Evolutionary conservation across 2,329 filamentous ascomycete species (phyloP), one percentile per base, ranked within the genome.

Genomic region (Beauveria pseudobassiana): DNA sequence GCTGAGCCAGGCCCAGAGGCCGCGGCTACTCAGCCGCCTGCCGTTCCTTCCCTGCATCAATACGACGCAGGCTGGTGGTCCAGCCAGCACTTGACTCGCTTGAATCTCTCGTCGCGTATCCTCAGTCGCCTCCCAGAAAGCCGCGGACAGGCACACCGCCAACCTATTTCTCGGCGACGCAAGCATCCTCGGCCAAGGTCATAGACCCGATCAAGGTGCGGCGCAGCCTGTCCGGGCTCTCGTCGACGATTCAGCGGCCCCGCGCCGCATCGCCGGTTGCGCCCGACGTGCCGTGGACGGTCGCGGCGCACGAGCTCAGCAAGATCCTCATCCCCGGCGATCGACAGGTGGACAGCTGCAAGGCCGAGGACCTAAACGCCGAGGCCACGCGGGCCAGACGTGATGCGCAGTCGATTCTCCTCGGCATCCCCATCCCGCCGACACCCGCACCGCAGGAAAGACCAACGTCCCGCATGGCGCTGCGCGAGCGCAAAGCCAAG

Each of bases 121-220:
- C 79, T 3, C 74, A 80, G 5, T 73, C 77, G 8, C 78, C 80
- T 61, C 75, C 76, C 9, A 82, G 76, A 68, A 87, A 84, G 68
- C 73, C 80, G 16, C 84, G 85, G 30, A 77, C 76, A 63, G 78
- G 80, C 16, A 82, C 82, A 24, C 72, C 80, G 9, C 87, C 90
- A 1, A 93, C 90, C 1, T 97, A 93, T 74, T 91, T 86, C 2
- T 91, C 92, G 1, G 91, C 93, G 0, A 98, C 93, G 0, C 89
- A 93, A 64, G 90, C 93, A 0, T 98, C 91, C 48, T 86, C 87
- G 1, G 91, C 91, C 26, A 96, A 91, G 73, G 87, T 91, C 12
- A 81, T 89, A 1, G 83, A 89, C 51, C 83, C 87, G 1, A 77
- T 86, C 9, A 88, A 85, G 64, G 78, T 89, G 65, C 82, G 85